A percentile compares a stretch with the other conserved stretches of the same genome.
phyloP scores from a whole-genome alignment of 1,284 basidiomycete species.

The Cryptococcus hybrid region DNA sequence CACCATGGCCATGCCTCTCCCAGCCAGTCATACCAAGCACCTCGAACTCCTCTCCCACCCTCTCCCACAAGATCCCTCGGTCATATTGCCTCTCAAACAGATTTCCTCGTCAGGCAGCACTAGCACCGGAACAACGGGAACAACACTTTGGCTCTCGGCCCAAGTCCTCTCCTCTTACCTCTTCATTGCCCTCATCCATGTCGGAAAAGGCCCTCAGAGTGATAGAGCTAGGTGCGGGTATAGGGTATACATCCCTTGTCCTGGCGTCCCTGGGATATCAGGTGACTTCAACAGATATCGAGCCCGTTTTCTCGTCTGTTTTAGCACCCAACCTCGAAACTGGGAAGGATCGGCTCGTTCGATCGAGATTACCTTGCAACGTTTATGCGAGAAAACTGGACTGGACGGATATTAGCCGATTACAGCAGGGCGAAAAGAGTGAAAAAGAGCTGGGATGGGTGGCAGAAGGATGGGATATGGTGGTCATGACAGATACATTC shows the following conservation, averaged over 20 bases:
- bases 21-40: conserved; percentile 60
- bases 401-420: conserved; percentile 16
- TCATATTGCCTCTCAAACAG: conserved; percentile 22
- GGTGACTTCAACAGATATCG: conserved; percentile 75
- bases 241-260: conserved; percentile 71
- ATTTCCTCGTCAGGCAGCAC: conserved; percentile 13
- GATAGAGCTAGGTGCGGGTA: conserved; percentile 78
- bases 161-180: conserved; percentile 71
- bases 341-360: conserved; percentile 34
- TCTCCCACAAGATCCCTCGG: conserved; percentile 48
- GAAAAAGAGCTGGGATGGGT: background rate
- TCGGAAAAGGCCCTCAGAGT: conserved; percentile 45
- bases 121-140: conserved; percentile 36
- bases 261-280: conserved; percentile 66
- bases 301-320: conserved; percentile 64
- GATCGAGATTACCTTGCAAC: background rate
- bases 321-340: conserved; percentile 63
- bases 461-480: conserved; percentile 56
- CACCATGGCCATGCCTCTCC: conserved; percentile 8
- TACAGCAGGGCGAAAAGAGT: background rate
- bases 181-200: conserved; percentile 28
- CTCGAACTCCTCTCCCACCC: conserved; percentile 56
- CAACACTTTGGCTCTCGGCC: conserved; percentile 78
- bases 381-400: conserved; percentile 21
- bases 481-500: conserved; percentile 81